Evolutionary conservation across 2,329 filamentous ascomycete genomes (phyloP).

Genomic region (Xylariaceae sp.): DNA sequence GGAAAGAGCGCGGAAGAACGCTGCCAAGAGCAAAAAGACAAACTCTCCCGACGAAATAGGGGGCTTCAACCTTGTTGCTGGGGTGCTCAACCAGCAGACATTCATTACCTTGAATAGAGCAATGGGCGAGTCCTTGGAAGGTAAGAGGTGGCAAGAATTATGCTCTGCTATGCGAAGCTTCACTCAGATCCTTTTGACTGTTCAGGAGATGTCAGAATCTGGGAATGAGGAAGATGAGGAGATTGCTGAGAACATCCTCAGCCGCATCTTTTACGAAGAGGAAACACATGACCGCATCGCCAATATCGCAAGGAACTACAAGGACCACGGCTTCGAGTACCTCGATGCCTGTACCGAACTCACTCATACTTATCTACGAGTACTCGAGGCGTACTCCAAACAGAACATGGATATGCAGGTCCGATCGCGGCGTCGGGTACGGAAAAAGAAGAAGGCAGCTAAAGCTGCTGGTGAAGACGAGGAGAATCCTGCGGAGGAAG

Average conservation of each 20-base stretch:
- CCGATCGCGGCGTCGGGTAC: conserved; percentile 69
- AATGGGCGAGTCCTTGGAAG: conserved; percentile 74
- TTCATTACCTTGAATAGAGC: conserved; percentile 83
- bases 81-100: conserved; percentile 89
- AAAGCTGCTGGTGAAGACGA: conserved; percentile 38
- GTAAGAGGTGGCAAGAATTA: conserved; percentile 83
- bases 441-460: conserved; percentile 67
- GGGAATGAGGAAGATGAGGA: conserved; percentile 89
- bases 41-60: conserved; percentile 52
- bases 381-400: conserved; percentile 90
- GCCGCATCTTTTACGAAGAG: conserved; percentile 97
- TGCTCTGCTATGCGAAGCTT: conserved; percentile 90
- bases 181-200: conserved; percentile 86
- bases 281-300: conserved; percentile 85
- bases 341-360: conserved; percentile 89
- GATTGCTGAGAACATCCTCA: conserved; percentile 95
- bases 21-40: conserved; percentile 41
- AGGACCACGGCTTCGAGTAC: conserved; percentile 90
- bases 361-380: conserved; percentile 83
- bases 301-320: conserved; percentile 77
- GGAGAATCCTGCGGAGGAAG: conserved; percentile 51
- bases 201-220: conserved; percentile 87
- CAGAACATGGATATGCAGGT: conserved; percentile 93
- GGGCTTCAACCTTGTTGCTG: conserved; percentile 81
- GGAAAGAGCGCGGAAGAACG: conserved; percentile 66